These are phyloP conservation scores for Bruguiera gymnorhiza DNA, from an alignment of 345 rosid genomes.

Conservation along the genomic window DNA sequence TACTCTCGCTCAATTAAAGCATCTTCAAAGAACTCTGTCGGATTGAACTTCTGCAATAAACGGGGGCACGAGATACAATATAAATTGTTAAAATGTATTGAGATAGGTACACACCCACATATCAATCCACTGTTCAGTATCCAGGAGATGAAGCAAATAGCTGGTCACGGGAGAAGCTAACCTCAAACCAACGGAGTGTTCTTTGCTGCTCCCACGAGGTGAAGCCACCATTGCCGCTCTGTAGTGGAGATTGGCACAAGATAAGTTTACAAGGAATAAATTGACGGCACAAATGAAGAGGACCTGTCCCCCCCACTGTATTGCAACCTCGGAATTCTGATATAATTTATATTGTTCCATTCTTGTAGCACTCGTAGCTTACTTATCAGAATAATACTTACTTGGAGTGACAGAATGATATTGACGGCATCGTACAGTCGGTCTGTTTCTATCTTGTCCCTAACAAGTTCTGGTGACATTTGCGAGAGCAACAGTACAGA, in stretches of 20 bases:
- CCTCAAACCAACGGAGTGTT: slow-evolving; percentile 50
- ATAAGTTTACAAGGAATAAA: neutral
- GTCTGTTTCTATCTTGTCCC: slow-evolving; percentile 35
- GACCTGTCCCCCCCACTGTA: no score
- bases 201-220: slow-evolving; percentile 54
- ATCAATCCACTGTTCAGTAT: no score
- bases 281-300: no score
- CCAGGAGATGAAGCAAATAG: neutral
- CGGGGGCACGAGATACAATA: neutral
- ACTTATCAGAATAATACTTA: slow-evolving; percentile 12
- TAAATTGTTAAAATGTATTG: no score
- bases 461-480: slow-evolving; percentile 37
- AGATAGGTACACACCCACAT: no score
- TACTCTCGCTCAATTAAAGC: slow-evolving; percentile 50
- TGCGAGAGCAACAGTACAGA: slow-evolving; percentile 38
- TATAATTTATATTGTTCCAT: no score
- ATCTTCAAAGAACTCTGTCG: slow-evolving; percentile 50
- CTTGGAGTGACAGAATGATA: slow-evolving; percentile 47
- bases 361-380: no score
- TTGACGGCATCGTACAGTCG: slow-evolving; percentile 41
- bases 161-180: slow-evolving; percentile 1
- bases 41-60: slow-evolving; percentile 39
- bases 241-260: neutral
- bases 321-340: no score
- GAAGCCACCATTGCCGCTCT: slow-evolving; percentile 52